Evolutionary conservation across 257 asterid species (phyloP).

Genomic region (Ilex asprella): DNA sequence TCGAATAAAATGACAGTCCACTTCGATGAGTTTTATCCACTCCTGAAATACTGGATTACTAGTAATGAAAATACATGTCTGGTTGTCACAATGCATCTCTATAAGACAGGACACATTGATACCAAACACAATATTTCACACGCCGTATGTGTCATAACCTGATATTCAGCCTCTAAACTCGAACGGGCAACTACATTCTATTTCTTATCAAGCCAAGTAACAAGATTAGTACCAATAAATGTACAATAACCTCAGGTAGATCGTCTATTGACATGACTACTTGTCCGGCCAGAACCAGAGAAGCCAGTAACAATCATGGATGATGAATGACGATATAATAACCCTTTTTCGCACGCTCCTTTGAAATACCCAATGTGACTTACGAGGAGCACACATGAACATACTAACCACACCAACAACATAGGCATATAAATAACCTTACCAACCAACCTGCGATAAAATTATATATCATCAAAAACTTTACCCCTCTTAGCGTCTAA

Average conservation of each 20-base stretch:
- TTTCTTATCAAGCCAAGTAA: background rate
- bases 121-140: background rate
- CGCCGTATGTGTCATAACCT: background rate
- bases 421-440: no score
- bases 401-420: no score
- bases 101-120: background rate
- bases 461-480: no score
- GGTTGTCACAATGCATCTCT: background rate
- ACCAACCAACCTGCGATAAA: no score
- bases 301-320: background rate
- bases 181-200: background rate
- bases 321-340: background rate
- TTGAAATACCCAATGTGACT: no score
- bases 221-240: background rate
- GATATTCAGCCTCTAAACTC: background rate
- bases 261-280: background rate
- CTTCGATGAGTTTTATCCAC: background rate
- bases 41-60: background rate
- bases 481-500: no score
- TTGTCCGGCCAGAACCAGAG: background rate
- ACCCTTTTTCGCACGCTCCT: no score
- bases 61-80: background rate
- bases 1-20: background rate
- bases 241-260: background rate
- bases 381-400: no score